Evolutionary conservation across 768 basidiomycete species (phyloP).

Genomic region (Phanerochaete sordida): DNA sequence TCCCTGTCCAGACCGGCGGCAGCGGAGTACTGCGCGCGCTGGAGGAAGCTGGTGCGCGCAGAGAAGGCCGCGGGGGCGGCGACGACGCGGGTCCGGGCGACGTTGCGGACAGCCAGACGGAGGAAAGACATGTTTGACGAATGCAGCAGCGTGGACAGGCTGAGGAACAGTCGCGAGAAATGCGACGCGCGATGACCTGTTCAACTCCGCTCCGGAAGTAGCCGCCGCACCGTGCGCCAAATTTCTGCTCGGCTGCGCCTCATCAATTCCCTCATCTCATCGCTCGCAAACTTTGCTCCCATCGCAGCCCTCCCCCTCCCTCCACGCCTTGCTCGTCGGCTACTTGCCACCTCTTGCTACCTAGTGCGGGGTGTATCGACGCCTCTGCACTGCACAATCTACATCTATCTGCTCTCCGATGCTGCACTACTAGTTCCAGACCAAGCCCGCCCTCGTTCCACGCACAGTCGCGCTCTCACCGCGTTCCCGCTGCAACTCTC

Average conservation of each 20-base stretch:
- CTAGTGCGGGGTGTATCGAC: no score
- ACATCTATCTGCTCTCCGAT: no score
- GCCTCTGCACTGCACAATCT: no score
- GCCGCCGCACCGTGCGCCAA: conserved; percentile 13
- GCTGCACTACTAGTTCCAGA: no score
- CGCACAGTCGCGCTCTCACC: no score
- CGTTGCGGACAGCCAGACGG: conserved; percentile 46
- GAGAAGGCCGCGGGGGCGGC: conserved; percentile 16
- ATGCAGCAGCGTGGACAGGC: conserved; percentile 5
- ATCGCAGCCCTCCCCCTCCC: background rate
- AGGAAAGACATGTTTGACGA: conserved; percentile 48
- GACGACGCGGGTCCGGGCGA: conserved; percentile 37
- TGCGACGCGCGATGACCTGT: conserved; percentile 16
- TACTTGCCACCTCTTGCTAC: no score
- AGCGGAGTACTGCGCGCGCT: conserved; percentile 59
- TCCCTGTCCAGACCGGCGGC: conserved; percentile 63
- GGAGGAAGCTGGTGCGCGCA: conserved; percentile 23
- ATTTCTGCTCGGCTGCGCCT: background rate
- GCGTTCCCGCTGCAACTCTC: no score
- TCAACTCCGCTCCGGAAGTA: conserved; percentile 22
- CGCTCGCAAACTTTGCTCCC: conserved; percentile 2
- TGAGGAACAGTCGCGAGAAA: conserved; percentile 12
- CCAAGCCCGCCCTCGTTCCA: no score
- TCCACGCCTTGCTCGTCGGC: no score
- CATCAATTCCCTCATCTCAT: conserved; percentile 1